Base-by-base conservation (phyloP, 441 rosid genomes). In the Macaranga tanarius region DNA sequence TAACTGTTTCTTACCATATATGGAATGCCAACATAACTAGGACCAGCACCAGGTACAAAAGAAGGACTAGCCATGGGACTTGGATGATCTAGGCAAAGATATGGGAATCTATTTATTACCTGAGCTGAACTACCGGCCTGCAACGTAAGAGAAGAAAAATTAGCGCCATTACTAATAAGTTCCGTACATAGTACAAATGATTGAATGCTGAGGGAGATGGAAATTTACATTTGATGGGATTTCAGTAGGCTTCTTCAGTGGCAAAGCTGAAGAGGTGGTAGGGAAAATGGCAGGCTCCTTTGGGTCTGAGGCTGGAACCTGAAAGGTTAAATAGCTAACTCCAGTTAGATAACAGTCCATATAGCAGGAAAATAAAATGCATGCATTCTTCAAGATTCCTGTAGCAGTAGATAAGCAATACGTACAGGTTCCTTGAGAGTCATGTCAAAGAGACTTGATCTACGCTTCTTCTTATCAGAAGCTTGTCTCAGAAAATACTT, bases 381-480 rank as follows among this genome's bases (percentile, higher is more conserved):
- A 31, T 31, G 38, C 38, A 3, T 9, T 19, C 11, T 2, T 47
- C 13, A 15, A 17, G 1, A 34, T 23, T 1, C 19, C 25, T 57
- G 17, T 59, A 13, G 12, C 19, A 4, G n/a, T 22, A 6, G 22
- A 2, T n/a, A 45, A 78, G 76, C 60, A 58, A 59, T 19, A 20
- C 73, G 0, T 77, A 82, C 84, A 16, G 42, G 44, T 64, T 82
- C 81, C 48, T 75, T 58, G 38, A 82, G 62, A 26, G 82, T 73
- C 75, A 86, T 75, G 73, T 92, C 93, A 76, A 92, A 88, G 52
- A 92, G 72, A 72, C 95, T 92, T 62, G 88, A 56, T 78, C 97
- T 86, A 34, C 88, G 84, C 62, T 76, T 85, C 83, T 80, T 86
- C 81, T 73, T 85, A 56, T 83, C 82, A 17, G 60, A 62, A 17